Evolutionary conservation across 2,329 filamentous ascomycete species (phyloP).

Genomic region (Spiromastix sp.): DNA sequence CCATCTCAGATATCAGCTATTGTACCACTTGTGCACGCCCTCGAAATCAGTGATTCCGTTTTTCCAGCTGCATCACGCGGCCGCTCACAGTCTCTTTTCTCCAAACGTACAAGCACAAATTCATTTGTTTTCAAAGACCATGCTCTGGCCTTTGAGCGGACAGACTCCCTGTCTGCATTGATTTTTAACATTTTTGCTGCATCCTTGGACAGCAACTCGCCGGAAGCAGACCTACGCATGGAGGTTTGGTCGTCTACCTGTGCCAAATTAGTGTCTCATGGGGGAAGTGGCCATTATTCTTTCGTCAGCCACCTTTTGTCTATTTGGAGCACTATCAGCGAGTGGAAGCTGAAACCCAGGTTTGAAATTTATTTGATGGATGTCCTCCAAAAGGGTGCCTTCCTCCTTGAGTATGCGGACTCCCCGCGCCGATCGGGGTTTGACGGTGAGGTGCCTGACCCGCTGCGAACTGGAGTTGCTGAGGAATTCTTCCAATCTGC

Average conservation of each 20-base stretch:
- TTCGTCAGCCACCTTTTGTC: constrained; percentile 78
- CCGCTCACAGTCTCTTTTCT: constrained; percentile 38
- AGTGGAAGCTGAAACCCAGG: constrained; percentile 81
- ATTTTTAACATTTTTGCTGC: constrained; percentile 86
- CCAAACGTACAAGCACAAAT: constrained; percentile 37
- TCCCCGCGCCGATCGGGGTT: constrained; percentile 63
- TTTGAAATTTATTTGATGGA: constrained; percentile 95
- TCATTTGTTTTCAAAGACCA: constrained; percentile 63
- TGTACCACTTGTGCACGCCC: constrained; percentile 64
- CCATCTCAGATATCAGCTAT: constrained; percentile 67
- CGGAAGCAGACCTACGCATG: constrained; percentile 67
- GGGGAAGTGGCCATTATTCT: constrained; percentile 65
- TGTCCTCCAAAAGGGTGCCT: constrained; percentile 83
- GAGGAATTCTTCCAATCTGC: constrained; percentile 84
- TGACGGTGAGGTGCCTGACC: constrained; percentile 53
- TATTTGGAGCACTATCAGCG: constrained; percentile 73
- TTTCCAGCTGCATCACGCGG: constrained; percentile 54
- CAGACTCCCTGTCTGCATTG: constrained; percentile 74
- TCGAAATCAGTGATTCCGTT: constrained; percentile 76
- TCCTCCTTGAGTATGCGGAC: constrained; percentile 76
- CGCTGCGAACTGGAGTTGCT: constrained; percentile 69
- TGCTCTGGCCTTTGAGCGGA: constrained; percentile 77
- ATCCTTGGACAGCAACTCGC: constrained; percentile 68
- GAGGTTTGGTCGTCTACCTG: constrained; percentile 84
- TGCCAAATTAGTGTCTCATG: constrained; percentile 68